Evolutionary conservation across 1,284 basidiomycete species (phyloP).

Genomic region (Ceratobasidium sp.): DNA sequence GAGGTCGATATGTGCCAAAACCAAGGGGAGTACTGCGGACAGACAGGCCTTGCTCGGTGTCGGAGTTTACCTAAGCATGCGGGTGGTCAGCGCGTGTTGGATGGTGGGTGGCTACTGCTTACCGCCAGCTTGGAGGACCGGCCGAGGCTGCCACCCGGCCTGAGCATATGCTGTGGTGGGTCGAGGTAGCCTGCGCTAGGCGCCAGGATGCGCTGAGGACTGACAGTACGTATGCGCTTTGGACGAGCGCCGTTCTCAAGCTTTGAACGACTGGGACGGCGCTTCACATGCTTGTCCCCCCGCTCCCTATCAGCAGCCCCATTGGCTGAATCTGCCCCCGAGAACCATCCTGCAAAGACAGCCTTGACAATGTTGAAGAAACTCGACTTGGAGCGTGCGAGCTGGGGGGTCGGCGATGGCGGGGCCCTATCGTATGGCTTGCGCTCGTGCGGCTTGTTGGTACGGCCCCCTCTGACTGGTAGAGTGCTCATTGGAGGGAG

Average conservation of each 20-base stretch:
- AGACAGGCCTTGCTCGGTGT: not conserved
- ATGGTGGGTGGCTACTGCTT: conserved; percentile 18
- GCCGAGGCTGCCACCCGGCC: conserved; percentile 50
- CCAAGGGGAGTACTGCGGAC: conserved; percentile 15
- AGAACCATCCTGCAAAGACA: conserved; percentile 65
- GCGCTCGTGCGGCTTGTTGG: conserved; percentile 20
- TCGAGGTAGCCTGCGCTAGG: conserved; percentile 58
- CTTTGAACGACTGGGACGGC: conserved; percentile 10
- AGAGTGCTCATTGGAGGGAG: conserved; percentile 39
- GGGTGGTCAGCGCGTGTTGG: not conserved
- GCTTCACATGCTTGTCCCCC: conserved; percentile 20
- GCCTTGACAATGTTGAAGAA: conserved; percentile 56
- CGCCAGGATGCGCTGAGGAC: conserved; percentile 53
- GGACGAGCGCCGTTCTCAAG: conserved; percentile 44
- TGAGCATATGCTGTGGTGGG: conserved; percentile 52
- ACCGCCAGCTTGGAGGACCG: conserved; percentile 45
- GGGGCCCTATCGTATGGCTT: conserved; percentile 35
- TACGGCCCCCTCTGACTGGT: conserved; percentile 34
- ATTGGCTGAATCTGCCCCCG: not conserved
- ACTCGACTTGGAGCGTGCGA: conserved; percentile 30
- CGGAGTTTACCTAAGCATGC: not conserved
- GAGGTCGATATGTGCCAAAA: not conserved
- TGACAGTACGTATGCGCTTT: conserved; percentile 64
- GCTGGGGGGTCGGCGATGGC: conserved; percentile 6
- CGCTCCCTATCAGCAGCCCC: not conserved